These are phyloP conservation scores for Syncephalastrum sp. DNA, from an alignment of 371 early-diverging fungal genomes.

Conservation along the genomic window DNA sequence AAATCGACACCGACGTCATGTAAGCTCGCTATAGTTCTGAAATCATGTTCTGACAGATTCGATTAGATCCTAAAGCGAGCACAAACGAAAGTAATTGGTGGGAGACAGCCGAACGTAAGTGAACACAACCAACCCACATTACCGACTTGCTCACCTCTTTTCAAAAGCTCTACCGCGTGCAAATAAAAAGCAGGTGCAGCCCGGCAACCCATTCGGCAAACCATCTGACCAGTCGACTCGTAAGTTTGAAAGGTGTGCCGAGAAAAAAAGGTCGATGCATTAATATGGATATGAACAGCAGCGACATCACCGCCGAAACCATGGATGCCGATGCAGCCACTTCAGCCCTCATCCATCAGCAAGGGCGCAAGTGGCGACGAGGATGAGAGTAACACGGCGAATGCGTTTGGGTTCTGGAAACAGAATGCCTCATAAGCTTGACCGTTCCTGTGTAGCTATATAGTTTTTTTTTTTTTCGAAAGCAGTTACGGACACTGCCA, in stretches of 20 bases:
- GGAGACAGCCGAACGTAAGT: conserved; percentile 35
- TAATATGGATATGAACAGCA: conserved; percentile 20
- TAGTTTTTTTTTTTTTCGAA: no score
- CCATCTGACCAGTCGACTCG: neutral
- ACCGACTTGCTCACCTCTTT: neutral
- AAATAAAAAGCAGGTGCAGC: neutral
- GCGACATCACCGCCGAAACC: conserved; percentile 1
- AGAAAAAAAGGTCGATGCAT: conserved; percentile 22
- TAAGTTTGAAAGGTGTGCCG: conserved; percentile 5
- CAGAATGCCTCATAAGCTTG: no score
- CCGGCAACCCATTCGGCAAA: conserved; percentile 4
- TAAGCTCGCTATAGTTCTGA: conserved; percentile 9
- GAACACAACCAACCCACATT: neutral
- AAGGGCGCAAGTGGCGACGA: neutral
- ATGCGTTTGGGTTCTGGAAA: conserved; percentile 22
- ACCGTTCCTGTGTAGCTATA: no score
- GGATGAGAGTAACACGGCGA: conserved; percentile 10
- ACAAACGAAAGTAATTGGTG: conserved; percentile 43
- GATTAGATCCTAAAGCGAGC: conserved; percentile 40
- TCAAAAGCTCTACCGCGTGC: conserved; percentile 13
- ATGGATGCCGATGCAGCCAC: conserved; percentile 7
- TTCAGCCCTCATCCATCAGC: neutral
- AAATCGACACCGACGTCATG: conserved; percentile 5
- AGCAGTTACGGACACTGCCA: no score
- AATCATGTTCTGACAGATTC: neutral